These are phyloP conservation scores for Pseudocercospora cruenta DNA, from an alignment of 2,329 filamentous ascomycete species.

Conservation along the genomic window DNA sequence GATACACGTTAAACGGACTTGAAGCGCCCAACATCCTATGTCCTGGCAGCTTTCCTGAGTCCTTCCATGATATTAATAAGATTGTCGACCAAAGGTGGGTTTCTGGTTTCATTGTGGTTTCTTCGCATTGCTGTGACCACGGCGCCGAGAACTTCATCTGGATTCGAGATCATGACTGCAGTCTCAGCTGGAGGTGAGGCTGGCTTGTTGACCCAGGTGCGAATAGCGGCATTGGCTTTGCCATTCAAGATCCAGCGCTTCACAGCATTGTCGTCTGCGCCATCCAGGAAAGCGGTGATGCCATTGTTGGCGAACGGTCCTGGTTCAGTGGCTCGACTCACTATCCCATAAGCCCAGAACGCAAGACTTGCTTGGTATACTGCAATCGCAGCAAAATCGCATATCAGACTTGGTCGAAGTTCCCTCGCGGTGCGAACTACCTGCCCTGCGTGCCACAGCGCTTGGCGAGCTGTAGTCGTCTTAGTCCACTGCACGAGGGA, in stretches of 20 bases:
- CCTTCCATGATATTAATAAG: slow-evolving; percentile 66
- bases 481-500: slow-evolving; percentile 63
- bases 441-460: slow-evolving; percentile 71
- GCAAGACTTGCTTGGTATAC: slow-evolving; percentile 70
- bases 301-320: slow-evolving; percentile 47
- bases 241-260: slow-evolving; percentile 45
- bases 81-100: slow-evolving; percentile 69
- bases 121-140: slow-evolving; percentile 60
- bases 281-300: slow-evolving; percentile 59
- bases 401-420: slow-evolving; percentile 39
- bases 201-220: slow-evolving; percentile 25
- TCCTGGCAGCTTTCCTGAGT: slow-evolving; percentile 45
- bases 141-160: slow-evolving; percentile 62
- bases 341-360: slow-evolving; percentile 70
- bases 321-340: slow-evolving; percentile 41
- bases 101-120: slow-evolving; percentile 51
- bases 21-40: slow-evolving; percentile 21
- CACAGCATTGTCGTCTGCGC: slow-evolving; percentile 55
- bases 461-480: slow-evolving; percentile 59
- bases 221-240: slow-evolving; percentile 39
- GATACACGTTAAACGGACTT: not conserved
- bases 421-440: slow-evolving; percentile 63
- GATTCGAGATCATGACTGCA: slow-evolving; percentile 53
- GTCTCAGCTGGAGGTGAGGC: slow-evolving; percentile 25
- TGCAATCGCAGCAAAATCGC: slow-evolving; percentile 68